Conservation (phyloP, 2,329 filamentous ascomycete genomes). For the Aspergillus oerlinghausenensis region DNA sequence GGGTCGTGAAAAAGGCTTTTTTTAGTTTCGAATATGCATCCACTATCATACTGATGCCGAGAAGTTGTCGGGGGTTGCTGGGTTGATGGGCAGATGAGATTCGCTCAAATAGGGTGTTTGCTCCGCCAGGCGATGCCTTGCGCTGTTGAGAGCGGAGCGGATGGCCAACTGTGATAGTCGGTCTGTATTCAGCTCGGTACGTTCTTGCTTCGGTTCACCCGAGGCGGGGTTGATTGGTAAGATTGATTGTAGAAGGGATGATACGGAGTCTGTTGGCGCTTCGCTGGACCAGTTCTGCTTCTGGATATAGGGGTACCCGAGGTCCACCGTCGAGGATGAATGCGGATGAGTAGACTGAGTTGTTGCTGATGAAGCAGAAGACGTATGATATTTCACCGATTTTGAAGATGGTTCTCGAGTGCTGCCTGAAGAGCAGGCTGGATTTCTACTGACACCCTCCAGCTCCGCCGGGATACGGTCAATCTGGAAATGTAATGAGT, state of each 20-base stretch:
- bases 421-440: slow-evolving; percentile 12
- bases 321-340: slow-evolving; percentile 5
- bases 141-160: slow-evolving; percentile 8
- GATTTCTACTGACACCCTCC: slow-evolving; percentile 20
- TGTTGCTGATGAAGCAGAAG: slow-evolving; percentile 10
- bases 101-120: slow-evolving; percentile 16
- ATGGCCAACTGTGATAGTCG: slow-evolving; percentile 9
- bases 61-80: slow-evolving; percentile 18
- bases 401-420: slow-evolving; percentile 6
- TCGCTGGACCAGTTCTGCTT: slow-evolving; percentile 11
- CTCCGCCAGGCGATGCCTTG: slow-evolving; percentile 5
- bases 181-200: slow-evolving; percentile 2
- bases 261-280: slow-evolving; percentile 9
- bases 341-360: slow-evolving; percentile 13
- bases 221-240: slow-evolving; percentile 31
- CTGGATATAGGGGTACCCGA: slow-evolving; percentile 12
- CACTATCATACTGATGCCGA: slow-evolving; percentile 11
- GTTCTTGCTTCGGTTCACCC: slow-evolving; percentile 5
- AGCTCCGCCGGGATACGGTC: slow-evolving; percentile 16
- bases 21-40: neutral
- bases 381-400: slow-evolving; percentile 9
- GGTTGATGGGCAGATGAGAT: slow-evolving; percentile 28
- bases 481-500: slow-evolving; percentile 6
- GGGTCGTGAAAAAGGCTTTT: neutral
- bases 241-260: slow-evolving; percentile 26